Conservation (phyloP, 306 rosid genomes). For the Quercus gilva region DNA sequence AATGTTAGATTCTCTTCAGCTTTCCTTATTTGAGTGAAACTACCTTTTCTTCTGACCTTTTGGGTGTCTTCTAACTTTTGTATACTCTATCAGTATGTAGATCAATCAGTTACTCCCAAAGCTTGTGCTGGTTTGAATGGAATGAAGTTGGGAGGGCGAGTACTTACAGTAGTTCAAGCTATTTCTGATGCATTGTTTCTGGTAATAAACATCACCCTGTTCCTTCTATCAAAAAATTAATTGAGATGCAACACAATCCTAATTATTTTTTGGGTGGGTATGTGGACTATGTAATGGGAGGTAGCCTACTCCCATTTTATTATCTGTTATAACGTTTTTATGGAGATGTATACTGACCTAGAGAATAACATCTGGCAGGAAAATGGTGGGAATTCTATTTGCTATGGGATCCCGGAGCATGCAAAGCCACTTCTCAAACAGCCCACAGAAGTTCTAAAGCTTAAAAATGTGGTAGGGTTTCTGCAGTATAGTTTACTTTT, state of each 20-base stretch:
- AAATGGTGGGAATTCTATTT: conserved; percentile 35
- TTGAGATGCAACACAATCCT: neutral
- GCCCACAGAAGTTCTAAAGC: conserved; percentile 70
- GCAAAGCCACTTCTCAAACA: conserved; percentile 72
- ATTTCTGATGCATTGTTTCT: conserved; percentile 36
- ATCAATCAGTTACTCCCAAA: conserved; percentile 69
- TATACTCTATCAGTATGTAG: conserved; percentile 60
- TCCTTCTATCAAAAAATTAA: neutral
- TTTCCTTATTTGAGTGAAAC: neutral
- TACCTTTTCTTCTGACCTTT: conserved; percentile 11
- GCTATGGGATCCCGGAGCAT: conserved; percentile 74
- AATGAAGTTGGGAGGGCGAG: conserved; percentile 74
- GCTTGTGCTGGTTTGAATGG: conserved; percentile 94
- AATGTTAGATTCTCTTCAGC: neutral
- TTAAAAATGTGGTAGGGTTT: conserved; percentile 73
- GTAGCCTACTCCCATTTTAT: neutral
- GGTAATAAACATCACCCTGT: conserved; percentile 43
- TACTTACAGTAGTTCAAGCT: conserved; percentile 74
- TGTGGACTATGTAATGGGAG: neutral
- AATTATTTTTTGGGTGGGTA: neutral
- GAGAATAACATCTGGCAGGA: conserved; percentile 47
- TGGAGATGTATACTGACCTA: conserved; percentile 17
- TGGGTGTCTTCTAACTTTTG: conserved; percentile 23
- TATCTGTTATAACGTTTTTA: conserved; percentile 1
- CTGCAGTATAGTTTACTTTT: neutral